Evolutionary conservation across 2,329 filamentous ascomycete species (phyloP), one percentile per base, ranked within the genome.

Genomic region (Xylariomycetidae sp.): DNA sequence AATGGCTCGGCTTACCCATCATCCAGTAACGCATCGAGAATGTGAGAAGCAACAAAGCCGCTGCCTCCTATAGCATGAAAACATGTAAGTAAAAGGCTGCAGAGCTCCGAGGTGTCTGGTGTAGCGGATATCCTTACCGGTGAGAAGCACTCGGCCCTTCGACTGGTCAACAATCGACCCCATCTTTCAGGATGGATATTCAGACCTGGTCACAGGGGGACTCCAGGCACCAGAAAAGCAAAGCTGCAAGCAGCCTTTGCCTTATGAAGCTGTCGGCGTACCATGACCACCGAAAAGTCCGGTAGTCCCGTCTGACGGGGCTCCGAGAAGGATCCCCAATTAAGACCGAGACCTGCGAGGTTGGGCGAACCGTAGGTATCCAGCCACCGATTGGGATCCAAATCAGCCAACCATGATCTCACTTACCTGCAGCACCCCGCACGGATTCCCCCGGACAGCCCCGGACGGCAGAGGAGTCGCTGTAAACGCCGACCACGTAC

Each of bases 21-120:
- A 4, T 62, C 52, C 14, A 74, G 51, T 4, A 75, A 54, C 10
- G 54, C 49, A 32, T 72, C 65, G 5, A 74, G 59, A 20, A 74
- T 53, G 34, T 74, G 70, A 2, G 69, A 69, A 18, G 70, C 71
- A 31, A 75, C 72, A 49, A 74, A 74, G 26, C 71, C 70, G 16
- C 60, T 68, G 2, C 67, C 70, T 16, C 70, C 70, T 67, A 31
- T 14, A 31, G n/a, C 36, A 14, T 35, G 17, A 41, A 27, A 5
- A 5, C n/a, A 7, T 23, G 18, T 20, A 13, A 28, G 25, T 34
- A 19, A 28, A n/a, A n/a, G n/a, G n/a, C n/a, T n/a, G n/a, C n/a
- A n/a, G n/a, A n/a, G n/a, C n/a, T n/a, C n/a, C n/a, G n/a, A n/a
- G n/a, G n/a, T n/a, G n/a, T n/a, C n/a, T n/a, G n/a, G n/a, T 12